A percentile compares a stretch with the other conserved stretches of the same genome.
phyloP scores from a whole-genome alignment of 2,329 filamentous ascomycete species.

The Beauveria sp. region DNA sequence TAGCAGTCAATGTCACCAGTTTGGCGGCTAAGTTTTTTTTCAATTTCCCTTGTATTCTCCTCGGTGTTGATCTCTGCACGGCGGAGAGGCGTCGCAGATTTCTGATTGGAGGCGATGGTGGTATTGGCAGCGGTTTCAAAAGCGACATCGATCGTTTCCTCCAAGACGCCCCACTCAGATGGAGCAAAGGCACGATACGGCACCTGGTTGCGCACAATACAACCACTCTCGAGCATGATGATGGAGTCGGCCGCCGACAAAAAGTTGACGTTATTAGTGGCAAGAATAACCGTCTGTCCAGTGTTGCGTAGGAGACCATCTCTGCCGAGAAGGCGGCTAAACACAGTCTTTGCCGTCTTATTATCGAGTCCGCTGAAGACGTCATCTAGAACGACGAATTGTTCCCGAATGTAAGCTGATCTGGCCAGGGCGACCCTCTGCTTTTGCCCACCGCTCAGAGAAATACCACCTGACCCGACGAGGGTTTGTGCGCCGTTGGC shows the following conservation, averaged over 20 bases:
- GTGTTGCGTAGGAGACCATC: conserved; percentile 32
- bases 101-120: too few relatives aligned
- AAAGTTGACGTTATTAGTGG: conserved; percentile 29
- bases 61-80: not conserved
- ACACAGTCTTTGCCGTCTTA: conserved; percentile 34
- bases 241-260: conserved; percentile 19
- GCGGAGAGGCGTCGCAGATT: not conserved
- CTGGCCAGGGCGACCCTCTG: conserved; percentile 37
- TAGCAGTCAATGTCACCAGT: conserved; percentile 23
- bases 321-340: conserved; percentile 32
- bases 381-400: conserved; percentile 39
- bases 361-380: conserved; percentile 37
- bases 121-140: not conserved
- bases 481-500: conserved; percentile 26
- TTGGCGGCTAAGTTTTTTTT: conserved; percentile 20
- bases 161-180: conserved; percentile 15
- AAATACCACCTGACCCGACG: conserved; percentile 34
- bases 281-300: conserved; percentile 34
- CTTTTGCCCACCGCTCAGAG: conserved; percentile 37
- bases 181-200: conserved; percentile 15
- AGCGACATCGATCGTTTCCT: not conserved
- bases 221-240: conserved; percentile 19
- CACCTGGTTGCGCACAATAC: conserved; percentile 19
- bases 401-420: conserved; percentile 34
- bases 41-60: conserved; percentile 8